Evolutionary conservation across 192 early-diverging fungal genomes (phyloP), one percentile per base, ranked within the genome.

Genomic region (Podila minutissima): DNA sequence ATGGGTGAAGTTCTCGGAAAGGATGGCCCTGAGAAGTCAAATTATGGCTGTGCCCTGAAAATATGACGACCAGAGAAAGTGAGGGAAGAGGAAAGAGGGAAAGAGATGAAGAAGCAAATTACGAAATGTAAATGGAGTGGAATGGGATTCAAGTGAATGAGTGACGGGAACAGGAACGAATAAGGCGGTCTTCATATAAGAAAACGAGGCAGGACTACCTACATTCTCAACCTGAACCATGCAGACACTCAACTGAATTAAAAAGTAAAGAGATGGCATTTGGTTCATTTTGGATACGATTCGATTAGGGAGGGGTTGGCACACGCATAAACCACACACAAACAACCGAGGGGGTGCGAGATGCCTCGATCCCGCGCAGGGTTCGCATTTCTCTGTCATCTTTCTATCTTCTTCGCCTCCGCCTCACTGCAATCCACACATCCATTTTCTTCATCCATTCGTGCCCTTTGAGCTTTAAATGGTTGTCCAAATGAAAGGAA

Each of bases 81-180:
- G 24, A 59, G 26, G 6, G 24, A 28, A 24, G 29, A 8, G 22
- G 58, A 31, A 59, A 59, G 0, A 24, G 26, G 58, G 29, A 24
- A 53, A 19, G 51, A 53, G 51, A 19, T n/a, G n/a, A 29, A 28
- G 58, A 24, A 22, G 13, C 5, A 2, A 24, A 41, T 41, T 41
- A 41, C 12, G 38, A 41, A 41, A 9, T 41, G 38, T 12, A 41
- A 41, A 41, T 41, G 22, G 32, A 10, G 0, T 60, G 38, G n/a
- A 49, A 57, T 55, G 32, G 66, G 66, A 32, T 22, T 41, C 24
- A 58, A 33, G 49, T 11, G 31, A 31, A 37, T 33, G 53, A 67
- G 51, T 49, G 41, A 50, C 26, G 51, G 53, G 33, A 67, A 32
- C 11, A 55, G 66, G 51, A 58, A 35, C 50, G 66, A 51, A 26